These are phyloP conservation scores for Phytophthora hybrid DNA, from an alignment of 352 stramenopile genomes.

Conservation along the genomic window DNA sequence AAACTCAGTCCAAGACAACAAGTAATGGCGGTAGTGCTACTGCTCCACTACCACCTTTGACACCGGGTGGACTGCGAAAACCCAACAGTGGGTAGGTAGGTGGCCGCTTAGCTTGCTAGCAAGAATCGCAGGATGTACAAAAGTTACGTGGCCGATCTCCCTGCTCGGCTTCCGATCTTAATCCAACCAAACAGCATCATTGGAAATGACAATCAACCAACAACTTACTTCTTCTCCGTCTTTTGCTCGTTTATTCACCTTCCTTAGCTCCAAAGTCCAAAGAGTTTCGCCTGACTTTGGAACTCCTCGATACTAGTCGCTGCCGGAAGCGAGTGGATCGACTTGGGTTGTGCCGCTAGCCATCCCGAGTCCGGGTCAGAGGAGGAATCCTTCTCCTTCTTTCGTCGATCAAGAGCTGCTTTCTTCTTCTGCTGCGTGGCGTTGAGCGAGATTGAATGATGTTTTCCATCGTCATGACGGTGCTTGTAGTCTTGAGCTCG, in stretches of 20 bases:
- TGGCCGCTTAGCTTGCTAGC: not conserved
- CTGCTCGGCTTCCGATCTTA: not conserved
- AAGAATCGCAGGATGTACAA: constrained; percentile 27
- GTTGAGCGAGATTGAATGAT: not conserved
- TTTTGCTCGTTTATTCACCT: not conserved
- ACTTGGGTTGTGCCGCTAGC: constrained; percentile 16
- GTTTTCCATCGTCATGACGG: constrained; percentile 21
- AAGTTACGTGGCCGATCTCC: constrained; percentile 1
- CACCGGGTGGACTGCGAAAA: constrained; percentile 18
- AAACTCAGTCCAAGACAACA: constrained; percentile 17
- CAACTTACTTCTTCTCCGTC: not conserved
- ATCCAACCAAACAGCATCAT: constrained; percentile 12
- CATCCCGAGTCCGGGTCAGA: not conserved
- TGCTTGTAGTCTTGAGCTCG: constrained; percentile 2
- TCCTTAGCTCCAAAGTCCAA: constrained; percentile 56
- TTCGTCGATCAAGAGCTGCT: constrained; percentile 16
- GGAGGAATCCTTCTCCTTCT: constrained; percentile 2
- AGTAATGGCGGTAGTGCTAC: constrained; percentile 1
- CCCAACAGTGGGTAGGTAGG: constrained; percentile 3
- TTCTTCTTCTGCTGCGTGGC: constrained; percentile 28
- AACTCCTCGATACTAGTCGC: constrained; percentile 45
- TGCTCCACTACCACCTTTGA: constrained; percentile 20
- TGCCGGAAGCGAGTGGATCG: not conserved
- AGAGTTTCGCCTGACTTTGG: constrained; percentile 47
- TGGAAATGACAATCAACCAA: constrained; percentile 16